Evolutionary conservation across 345 rosid species (phyloP).

Genomic region (Syzygium grande): DNA sequence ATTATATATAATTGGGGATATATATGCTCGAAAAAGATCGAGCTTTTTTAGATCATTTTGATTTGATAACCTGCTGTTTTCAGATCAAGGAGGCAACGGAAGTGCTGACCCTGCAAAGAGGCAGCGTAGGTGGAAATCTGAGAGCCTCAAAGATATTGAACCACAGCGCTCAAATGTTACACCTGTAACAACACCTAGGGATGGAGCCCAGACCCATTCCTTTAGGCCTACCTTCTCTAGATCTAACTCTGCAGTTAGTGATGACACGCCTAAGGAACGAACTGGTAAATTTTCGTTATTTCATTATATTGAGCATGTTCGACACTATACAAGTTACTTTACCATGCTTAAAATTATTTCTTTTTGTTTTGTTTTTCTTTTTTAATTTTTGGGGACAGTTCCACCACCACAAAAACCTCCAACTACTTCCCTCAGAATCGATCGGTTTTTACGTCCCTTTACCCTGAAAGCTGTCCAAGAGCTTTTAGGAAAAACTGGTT

Average conservation of each 20-base stretch:
- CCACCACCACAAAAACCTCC: conserved; percentile 77
- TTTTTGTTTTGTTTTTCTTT: background rate
- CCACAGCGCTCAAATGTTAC: conserved; percentile 33
- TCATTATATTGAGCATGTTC: background rate
- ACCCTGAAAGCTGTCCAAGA: conserved; percentile 97
- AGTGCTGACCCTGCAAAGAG: conserved; percentile 69
- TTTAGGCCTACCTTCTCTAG: conserved; percentile 51
- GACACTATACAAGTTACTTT: background rate
- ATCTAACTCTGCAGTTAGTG: conserved; percentile 55
- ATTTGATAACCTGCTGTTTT: background rate
- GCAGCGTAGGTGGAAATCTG: conserved; percentile 90
- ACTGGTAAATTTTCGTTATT: conserved; percentile 47
- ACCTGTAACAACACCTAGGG: conserved; percentile 56
- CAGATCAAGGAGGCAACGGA: conserved; percentile 67
- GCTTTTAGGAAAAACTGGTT: conserved; percentile 85
- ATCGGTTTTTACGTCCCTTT: conserved; percentile 89
- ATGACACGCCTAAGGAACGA: conserved; percentile 74
- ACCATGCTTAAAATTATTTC: background rate
- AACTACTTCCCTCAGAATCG: conserved; percentile 78
- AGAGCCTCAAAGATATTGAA: conserved; percentile 49
- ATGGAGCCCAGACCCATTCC: conserved; percentile 23
- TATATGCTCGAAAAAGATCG: background rate
- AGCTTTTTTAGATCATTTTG: background rate
- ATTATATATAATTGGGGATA: too few species aligned
- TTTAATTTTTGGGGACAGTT: conserved; percentile 32